Base-by-base conservation (phyloP, 164 flowering plant species). In the Buxus sempervirens region DNA sequence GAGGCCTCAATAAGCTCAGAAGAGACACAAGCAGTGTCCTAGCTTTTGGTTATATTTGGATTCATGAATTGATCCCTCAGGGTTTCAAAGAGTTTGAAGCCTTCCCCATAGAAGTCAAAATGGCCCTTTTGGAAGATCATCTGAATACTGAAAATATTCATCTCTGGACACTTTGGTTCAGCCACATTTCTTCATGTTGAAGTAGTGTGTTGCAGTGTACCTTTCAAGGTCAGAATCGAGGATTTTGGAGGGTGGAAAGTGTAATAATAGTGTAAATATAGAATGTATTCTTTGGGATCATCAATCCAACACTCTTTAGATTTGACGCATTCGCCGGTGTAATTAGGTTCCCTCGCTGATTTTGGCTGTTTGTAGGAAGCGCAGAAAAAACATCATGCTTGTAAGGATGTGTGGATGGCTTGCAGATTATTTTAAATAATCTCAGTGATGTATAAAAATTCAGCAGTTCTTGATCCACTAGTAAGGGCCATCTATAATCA, bases 1-100 rank as follows among this genome's bases (percentile, higher is more conserved):
- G 94, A 89, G 67, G 85, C 76, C 22, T 84, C 92, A 12, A 78
- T 76, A 41, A 84, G 91, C 80, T 85, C 91, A 23, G 90, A 83
- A 53, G 91, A 89, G 74, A 56, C 74, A 7, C 71, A 76, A 65
- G 72, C 72, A 23, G 23, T 16, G 63, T 56, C 58, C 59, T 81
- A 70, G 60, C 62, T 42, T 18, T 20, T 28, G 36, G 21, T 10
- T 45, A 45, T 45, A 32, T 45, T 45, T 45, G 5, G 51, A 15
- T 10, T 45, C 18, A 10, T 4, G 51, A 45, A 10, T 15, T 10
- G 51, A 45, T 45, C 12, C 18, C 1, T 6, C 14, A 45, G 18
- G 51, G 5, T 1, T 10, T 10, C 10, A 15, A 45, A 45, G 51
- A 32, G 5, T 32, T 32, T 3, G 38, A 32, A 45, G 51, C 10